These are phyloP conservation scores for Neofusicoccum parvum DNA, from an alignment of 2,329 filamentous ascomycete genomes.

Conservation along the genomic window DNA sequence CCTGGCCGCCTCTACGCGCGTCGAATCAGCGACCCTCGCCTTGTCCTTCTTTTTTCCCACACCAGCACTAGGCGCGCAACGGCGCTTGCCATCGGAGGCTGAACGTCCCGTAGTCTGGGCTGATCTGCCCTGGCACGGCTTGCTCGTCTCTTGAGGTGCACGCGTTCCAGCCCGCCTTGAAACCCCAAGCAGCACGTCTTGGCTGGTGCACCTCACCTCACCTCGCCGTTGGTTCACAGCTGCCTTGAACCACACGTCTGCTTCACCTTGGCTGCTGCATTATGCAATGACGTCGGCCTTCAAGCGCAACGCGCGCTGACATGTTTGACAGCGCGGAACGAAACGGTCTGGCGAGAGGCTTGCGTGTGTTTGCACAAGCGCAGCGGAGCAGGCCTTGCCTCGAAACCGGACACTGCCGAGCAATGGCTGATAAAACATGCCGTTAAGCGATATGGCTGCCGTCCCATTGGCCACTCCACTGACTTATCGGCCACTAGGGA, in stretches of 20 bases:
- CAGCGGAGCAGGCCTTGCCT: not conserved
- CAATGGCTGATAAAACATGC: not conserved
- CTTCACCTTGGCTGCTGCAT: not conserved
- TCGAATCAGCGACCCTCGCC: too few relatives aligned
- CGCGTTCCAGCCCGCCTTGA: not conserved
- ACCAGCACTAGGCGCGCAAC: too few relatives aligned
- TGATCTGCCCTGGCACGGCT: not conserved
- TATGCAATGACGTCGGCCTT: not conserved
- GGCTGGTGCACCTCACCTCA: not conserved
- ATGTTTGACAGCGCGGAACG: not conserved
- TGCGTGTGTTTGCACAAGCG: not conserved
- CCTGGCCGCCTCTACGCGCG: too few relatives aligned
- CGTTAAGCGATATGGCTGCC: not conserved
- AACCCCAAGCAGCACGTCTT: not conserved
- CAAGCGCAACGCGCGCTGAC: not conserved
- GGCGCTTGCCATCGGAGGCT: too few relatives aligned
- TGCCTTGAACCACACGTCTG: not conserved
- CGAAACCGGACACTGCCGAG: not conserved
- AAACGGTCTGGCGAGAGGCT: not conserved
- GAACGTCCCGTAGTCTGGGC: too few relatives aligned
- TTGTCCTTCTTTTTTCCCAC: too few relatives aligned
- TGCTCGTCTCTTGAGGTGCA: not conserved
- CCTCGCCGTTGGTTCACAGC: not conserved
- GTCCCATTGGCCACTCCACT: too few relatives aligned
- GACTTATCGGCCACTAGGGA: not conserved